phyloP scores from a whole-genome alignment of 805 yeast species.

The Saccharomyces eubayanus region DNA sequence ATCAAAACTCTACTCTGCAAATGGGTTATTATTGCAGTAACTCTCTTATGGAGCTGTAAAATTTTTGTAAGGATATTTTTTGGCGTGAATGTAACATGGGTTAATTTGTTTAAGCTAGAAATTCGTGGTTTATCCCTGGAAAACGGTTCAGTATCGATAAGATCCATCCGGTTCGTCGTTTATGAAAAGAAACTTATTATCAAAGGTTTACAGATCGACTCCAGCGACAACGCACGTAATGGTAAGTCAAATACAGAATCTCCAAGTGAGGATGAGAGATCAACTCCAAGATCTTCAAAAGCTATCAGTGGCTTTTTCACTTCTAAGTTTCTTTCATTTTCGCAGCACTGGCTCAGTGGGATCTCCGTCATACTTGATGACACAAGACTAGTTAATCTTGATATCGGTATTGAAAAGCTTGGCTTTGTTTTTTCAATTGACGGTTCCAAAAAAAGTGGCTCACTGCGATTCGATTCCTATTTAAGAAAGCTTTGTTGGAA shows the following conservation, averaged over 20 bases:
- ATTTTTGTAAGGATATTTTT: not conserved
- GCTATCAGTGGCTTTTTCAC: not conserved
- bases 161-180: not conserved
- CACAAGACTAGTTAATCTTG: not conserved
- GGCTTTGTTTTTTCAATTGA: not conserved
- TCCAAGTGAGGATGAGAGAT: not conserved
- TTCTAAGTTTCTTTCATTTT: not conserved
- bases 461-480: conserved; percentile 1
- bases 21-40: not conserved
- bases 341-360: not conserved
- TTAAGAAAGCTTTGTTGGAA: conserved; percentile 8
- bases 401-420: not conserved
- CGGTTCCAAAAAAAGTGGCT: not conserved
- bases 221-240: not conserved
- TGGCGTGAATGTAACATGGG: not conserved
- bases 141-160: not conserved
- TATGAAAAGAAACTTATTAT: not conserved
- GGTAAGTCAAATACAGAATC: not conserved
- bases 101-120: not conserved
- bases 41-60: not conserved
- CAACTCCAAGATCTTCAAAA: not conserved
- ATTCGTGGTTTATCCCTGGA: not conserved
- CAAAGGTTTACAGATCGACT: not conserved
- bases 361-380: not conserved
- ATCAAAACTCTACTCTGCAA: not conserved